These are phyloP conservation scores for Solanum chiquidenum DNA, from an alignment of 257 asterid genomes.

Conservation along the genomic window DNA sequence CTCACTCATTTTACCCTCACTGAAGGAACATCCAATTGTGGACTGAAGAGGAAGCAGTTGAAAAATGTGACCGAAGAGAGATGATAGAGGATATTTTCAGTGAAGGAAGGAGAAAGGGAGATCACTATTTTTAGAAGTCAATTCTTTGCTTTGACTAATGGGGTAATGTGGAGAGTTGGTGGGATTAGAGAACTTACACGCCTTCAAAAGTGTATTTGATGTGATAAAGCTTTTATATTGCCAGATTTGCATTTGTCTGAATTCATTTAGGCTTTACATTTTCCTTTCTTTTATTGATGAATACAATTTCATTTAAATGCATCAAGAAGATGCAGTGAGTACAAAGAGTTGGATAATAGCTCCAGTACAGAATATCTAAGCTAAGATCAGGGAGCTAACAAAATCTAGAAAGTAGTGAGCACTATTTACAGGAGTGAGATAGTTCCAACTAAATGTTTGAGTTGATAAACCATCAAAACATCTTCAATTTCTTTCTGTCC, in stretches of 20 bases:
- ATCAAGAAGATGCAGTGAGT: neutral
- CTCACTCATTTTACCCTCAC: neutral
- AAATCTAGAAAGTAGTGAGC: neutral
- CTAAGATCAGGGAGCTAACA: neutral
- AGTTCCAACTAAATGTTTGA: neutral
- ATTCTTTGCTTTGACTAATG: neutral
- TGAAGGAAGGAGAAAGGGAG: neutral
- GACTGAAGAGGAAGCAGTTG: neutral
- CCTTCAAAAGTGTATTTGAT: neutral
- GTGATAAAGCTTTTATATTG: neutral
- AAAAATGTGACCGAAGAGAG: neutral
- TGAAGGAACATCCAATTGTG: neutral
- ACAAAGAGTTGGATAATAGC: neutral
- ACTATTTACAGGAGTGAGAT: neutral
- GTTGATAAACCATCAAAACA: neutral
- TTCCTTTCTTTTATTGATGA: neutral
- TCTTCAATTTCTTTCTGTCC: neutral
- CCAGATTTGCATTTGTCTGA: neutral
- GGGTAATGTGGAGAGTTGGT: neutral
- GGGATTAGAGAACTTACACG: neutral
- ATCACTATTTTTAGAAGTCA: neutral
- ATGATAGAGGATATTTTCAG: neutral
- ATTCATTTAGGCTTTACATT: neutral
- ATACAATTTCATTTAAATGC: neutral
- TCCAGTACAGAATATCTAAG: neutral